phyloP scores from a whole-genome alignment of 345 rosid genomes.

The Geranium brycei region DNA sequence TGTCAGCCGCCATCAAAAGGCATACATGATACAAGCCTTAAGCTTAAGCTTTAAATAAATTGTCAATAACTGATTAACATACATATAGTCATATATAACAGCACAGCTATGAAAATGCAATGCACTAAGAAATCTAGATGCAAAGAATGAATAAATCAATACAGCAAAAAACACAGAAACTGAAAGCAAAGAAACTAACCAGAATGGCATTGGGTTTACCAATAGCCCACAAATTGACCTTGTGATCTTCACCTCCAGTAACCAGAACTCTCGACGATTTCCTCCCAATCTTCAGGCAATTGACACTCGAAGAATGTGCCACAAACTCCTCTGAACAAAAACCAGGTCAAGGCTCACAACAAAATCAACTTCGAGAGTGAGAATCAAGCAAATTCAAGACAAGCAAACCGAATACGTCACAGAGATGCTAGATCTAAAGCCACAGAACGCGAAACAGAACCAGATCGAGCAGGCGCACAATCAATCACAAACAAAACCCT shows the following conservation, averaged over 20 bases:
- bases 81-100: no score
- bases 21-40: no score
- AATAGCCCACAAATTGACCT: constrained; percentile 98
- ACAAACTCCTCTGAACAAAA: constrained; percentile 76
- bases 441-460: not conserved
- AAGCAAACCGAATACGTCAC: not conserved
- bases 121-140: no score
- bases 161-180: no score
- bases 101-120: no score
- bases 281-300: constrained; percentile 94
- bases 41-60: no score
- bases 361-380: not conserved
- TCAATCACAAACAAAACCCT: not conserved
- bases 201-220: constrained; percentile 97
- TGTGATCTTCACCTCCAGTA: constrained; percentile 98
- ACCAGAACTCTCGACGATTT: constrained; percentile 88
- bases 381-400: not conserved
- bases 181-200: constrained; percentile 37
- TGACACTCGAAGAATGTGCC: constrained; percentile 90
- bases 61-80: no score
- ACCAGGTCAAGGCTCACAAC: not conserved
- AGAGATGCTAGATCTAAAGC: not conserved
- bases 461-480: not conserved
- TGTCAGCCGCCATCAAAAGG: no score
- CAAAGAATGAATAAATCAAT: no score